A percentile compares a stretch with the other conserved stretches of the same genome.
Evolutionary conservation across 257 asterid genomes (phyloP).

Genomic region (Ajuga chamaepitys): DNA sequence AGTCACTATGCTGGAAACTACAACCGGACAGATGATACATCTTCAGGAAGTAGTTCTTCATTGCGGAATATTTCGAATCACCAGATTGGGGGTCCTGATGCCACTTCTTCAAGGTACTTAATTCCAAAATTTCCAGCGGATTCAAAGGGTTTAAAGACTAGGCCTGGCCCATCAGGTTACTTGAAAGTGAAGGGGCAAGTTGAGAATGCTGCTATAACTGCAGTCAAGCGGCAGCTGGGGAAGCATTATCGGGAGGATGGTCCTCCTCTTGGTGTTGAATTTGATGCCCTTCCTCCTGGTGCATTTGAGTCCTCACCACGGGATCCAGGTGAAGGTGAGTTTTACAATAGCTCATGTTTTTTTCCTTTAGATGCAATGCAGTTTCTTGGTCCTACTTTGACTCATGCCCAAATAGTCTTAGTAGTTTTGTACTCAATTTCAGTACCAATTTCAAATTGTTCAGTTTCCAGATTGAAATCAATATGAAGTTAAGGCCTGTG

Average conservation of each 20-base stretch:
- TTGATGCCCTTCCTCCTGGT: constrained; percentile 80
- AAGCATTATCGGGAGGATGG: constrained; percentile 68
- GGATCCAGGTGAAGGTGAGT: constrained; percentile 45
- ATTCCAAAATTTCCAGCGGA: constrained; percentile 35
- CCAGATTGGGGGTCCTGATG: constrained; percentile 32
- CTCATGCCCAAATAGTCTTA: not conserved
- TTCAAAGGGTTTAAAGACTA: constrained; percentile 36
- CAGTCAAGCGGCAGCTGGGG: constrained; percentile 90
- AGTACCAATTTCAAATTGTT: not conserved
- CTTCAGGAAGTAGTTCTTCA: constrained; percentile 76
- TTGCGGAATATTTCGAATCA: constrained; percentile 34
- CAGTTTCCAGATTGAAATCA: constrained; percentile 6
- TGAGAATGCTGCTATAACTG: constrained; percentile 74
- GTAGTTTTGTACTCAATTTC: constrained; percentile 1
- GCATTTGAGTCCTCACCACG: constrained; percentile 53
- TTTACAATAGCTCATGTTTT: constrained; percentile 38
- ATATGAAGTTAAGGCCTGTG: not conserved
- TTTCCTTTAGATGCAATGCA: constrained; percentile 11
- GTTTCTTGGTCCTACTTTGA: not conserved
- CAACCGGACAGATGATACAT: constrained; percentile 39
- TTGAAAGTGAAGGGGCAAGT: constrained; percentile 75
- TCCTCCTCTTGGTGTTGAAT: constrained; percentile 84
- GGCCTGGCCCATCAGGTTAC: constrained; percentile 91
- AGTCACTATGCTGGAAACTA: constrained; percentile 35
- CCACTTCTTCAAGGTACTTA: constrained; percentile 39